These are phyloP conservation scores for Pseudomassariella vexata DNA, from an alignment of 2,329 filamentous ascomycete species.

Conservation along the genomic window DNA sequence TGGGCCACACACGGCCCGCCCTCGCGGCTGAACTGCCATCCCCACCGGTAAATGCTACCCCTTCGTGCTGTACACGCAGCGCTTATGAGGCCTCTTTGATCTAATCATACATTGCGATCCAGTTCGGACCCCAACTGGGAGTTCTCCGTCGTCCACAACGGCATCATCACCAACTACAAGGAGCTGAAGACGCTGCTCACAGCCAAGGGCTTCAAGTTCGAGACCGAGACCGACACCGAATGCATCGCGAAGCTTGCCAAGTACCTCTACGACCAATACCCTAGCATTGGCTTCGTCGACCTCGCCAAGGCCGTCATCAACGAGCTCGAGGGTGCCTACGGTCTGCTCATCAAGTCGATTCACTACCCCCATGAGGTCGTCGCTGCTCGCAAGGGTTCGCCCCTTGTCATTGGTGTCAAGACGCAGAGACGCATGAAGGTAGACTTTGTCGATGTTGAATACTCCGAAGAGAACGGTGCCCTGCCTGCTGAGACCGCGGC, in stretches of 20 bases:
- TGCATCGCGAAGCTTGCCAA: constrained; percentile 99
- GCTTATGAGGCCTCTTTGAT: constrained; percentile 18
- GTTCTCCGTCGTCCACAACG: constrained; percentile 97
- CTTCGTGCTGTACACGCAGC: constrained; percentile 6
- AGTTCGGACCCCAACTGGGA: constrained; percentile 95
- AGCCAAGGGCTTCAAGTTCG: constrained; percentile 95
- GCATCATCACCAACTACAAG: constrained; percentile 99
- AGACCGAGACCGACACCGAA: constrained; percentile 99
- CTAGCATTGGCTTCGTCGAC: constrained; percentile 90
- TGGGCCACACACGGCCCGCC: constrained; percentile 98
- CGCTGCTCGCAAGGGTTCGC: constrained; percentile 96
- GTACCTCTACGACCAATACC: constrained; percentile 94
- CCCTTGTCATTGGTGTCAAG: constrained; percentile 93
- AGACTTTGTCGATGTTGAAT: constrained; percentile 98
- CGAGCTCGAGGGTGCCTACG: constrained; percentile 96
- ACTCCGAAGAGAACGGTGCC: constrained; percentile 75
- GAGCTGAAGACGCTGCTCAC: constrained; percentile 90
- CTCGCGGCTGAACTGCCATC: constrained; percentile 94
- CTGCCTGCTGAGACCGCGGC: constrained; percentile 91
- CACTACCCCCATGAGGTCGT: constrained; percentile 98
- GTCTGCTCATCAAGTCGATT: constrained; percentile 94
- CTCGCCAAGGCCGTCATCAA: constrained; percentile 96
- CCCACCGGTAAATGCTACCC: constrained; percentile 68
- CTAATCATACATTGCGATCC: no score
- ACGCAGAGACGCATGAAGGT: constrained; percentile 99